Evolutionary conservation across 2,329 filamentous ascomycete genomes (phyloP), one percentile per base, ranked within the genome.

Genomic region (Colletotrichum costaricense): DNA sequence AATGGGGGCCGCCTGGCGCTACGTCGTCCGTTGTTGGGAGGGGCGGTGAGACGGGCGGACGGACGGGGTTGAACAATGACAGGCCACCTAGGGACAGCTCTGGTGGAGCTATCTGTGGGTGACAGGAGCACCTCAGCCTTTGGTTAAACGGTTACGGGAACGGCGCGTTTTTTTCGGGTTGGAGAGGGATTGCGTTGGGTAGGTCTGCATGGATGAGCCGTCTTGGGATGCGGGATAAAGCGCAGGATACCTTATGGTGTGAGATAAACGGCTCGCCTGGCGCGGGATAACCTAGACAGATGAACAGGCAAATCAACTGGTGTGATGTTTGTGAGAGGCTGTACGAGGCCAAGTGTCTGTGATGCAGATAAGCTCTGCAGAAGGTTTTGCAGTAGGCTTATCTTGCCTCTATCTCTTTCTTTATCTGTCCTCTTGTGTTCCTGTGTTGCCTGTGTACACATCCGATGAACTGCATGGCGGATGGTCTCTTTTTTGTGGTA

Each of bases 321-420:
- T 49, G 42, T n/a, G 42, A n/a, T 49, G 42, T 49, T 49, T 4
- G 19, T 49, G 42, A 49, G 57, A n/a, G 33, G 33, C 5, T 42
- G n/a, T 16, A 38, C 33, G 57, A 24, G 57, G 11, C 57, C 19
- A 33, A 24, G 24, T 24, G 63, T 57, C 52, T 24, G 65, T 35
- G 63, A 30, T 24, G 58, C 68, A 60, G 69, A 71, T 62, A 38
- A 63, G 52, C 35, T 67, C 59, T 42, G 42, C 24, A 19, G 54
- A 24, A 28, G 0, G 19, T 49, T 3, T 12, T 11, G 63, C 64
- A 62, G 63, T 67, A 71, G 16, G 16, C 42, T 49, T 49, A n/a
- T 71, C 69, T 71, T 49, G 55, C 56, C 63, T 62, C 49, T 62
- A 55, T 62, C 49, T 67, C 67, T 56, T 24, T n/a, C 4, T 38